Percentiles rank a stretch among this genome's conserved stretches.
Conservation (phyloP, 208 protist species). For the Porcisia hertigi region DNA sequence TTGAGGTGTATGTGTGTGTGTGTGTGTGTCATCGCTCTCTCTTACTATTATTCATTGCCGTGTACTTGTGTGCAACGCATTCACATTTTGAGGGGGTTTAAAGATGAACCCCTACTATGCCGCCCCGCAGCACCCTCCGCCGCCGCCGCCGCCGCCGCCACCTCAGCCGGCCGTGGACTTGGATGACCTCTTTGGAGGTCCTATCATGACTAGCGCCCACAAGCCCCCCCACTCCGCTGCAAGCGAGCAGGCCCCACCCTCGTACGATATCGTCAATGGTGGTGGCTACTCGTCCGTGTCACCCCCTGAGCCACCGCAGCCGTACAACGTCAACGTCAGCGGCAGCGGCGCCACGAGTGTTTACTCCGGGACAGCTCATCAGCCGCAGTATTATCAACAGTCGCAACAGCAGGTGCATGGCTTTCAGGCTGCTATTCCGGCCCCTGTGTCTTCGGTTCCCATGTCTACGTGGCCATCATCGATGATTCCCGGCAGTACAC, state of each 20-base stretch:
- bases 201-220: slow-evolving; percentile 16
- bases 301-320: slow-evolving; percentile 13
- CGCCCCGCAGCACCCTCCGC: slow-evolving; percentile 1
- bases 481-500: not conserved
- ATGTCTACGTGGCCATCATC: slow-evolving; percentile 1
- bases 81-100: not conserved
- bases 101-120: slow-evolving; percentile 35
- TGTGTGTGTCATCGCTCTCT: not conserved
- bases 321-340: not conserved
- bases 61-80: slow-evolving; percentile 1
- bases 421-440: not conserved
- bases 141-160: slow-evolving; percentile 8
- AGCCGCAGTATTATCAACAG: slow-evolving; percentile 6
- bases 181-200: slow-evolving; percentile 76
- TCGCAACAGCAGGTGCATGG: slow-evolving; percentile 9
- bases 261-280: slow-evolving; percentile 14
- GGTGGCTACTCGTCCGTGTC: slow-evolving; percentile 23
- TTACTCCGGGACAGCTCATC: slow-evolving; percentile 1
- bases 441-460: not conserved
- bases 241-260: slow-evolving; percentile 24
- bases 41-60: not conserved
- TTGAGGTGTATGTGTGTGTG: not conserved
- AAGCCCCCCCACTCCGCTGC: not conserved
- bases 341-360: not conserved
- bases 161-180: slow-evolving; percentile 38